These are phyloP conservation scores for Sphaerulina vaccinii DNA, from an alignment of 2,329 filamentous ascomycete species.

Conservation along the genomic window DNA sequence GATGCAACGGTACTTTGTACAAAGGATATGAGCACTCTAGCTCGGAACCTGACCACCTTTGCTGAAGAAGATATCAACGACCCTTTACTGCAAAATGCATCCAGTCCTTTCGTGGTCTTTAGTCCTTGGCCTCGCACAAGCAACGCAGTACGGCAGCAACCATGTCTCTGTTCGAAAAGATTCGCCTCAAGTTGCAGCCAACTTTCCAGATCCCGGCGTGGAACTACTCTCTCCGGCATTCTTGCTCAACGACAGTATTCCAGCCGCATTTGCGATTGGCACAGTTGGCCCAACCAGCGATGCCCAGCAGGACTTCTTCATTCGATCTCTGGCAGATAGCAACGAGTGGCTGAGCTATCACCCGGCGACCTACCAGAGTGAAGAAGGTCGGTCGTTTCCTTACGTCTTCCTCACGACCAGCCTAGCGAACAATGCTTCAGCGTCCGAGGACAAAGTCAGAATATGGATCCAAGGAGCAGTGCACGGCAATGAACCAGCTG, in stretches of 20 bases:
- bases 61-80: too few species aligned
- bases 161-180: constrained; percentile 33
- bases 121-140: constrained; percentile 2
- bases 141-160: constrained; percentile 36
- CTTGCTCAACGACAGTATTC: constrained; percentile 31
- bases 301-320: constrained; percentile 29
- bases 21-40: too few species aligned
- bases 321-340: constrained; percentile 33
- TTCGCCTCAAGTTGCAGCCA: constrained; percentile 36
- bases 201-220: constrained; percentile 37
- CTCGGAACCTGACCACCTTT: too few species aligned
- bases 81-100: not conserved
- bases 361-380: constrained; percentile 34
- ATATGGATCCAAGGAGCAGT: constrained; percentile 41
- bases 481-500: constrained; percentile 42
- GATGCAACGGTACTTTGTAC: too few species aligned
- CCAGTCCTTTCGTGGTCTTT: not conserved
- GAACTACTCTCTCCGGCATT: constrained; percentile 38
- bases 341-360: constrained; percentile 38
- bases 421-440: constrained; percentile 8
- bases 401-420: constrained; percentile 32
- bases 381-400: constrained; percentile 38
- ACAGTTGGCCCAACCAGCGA: constrained; percentile 37
- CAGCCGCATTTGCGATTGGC: constrained; percentile 33
- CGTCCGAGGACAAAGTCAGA: constrained; percentile 32